A percentile compares a stretch with the other conserved stretches of the same genome.
Conservation (phyloP, 441 rosid genomes). For the Aquilaria agallochum region DNA sequence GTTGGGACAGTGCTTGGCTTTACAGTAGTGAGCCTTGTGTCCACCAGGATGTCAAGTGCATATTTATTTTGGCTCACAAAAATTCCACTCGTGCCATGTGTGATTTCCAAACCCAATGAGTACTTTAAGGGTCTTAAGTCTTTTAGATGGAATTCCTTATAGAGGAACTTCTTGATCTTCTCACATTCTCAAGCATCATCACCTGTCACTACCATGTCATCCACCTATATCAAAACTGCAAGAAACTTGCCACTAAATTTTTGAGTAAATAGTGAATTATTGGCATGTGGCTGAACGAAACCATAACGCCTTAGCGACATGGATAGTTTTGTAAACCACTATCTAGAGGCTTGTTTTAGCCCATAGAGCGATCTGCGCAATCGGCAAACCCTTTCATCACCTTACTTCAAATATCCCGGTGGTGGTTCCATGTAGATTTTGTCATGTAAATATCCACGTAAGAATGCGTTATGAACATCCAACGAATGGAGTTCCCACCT, state of each 20-base stretch:
- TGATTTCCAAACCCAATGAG: too few species aligned
- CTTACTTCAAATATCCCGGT: background rate
- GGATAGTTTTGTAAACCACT: background rate
- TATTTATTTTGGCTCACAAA: too few species aligned
- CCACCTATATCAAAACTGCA: background rate
- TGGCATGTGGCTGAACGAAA: background rate
- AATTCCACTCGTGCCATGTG: too few species aligned
- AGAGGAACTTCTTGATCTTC: background rate
- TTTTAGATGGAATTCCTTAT: background rate
- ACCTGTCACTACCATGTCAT: background rate
- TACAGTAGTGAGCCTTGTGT: too few species aligned
- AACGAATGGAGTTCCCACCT: background rate
- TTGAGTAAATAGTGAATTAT: background rate
- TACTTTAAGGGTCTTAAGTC: too few species aligned
- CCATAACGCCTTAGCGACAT: background rate
- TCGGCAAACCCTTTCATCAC: background rate
- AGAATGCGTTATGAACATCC: background rate
- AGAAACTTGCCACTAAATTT: background rate
- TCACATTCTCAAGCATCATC: background rate
- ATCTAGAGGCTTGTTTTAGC: background rate
- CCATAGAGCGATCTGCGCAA: background rate
- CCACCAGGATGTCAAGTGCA: too few species aligned
- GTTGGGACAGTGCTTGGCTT: too few species aligned
- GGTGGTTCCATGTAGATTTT: background rate
- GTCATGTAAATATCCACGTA: too few species aligned